Conservation (phyloP, 2,329 filamentous ascomycete genomes). For the Nemania diffusa region DNA sequence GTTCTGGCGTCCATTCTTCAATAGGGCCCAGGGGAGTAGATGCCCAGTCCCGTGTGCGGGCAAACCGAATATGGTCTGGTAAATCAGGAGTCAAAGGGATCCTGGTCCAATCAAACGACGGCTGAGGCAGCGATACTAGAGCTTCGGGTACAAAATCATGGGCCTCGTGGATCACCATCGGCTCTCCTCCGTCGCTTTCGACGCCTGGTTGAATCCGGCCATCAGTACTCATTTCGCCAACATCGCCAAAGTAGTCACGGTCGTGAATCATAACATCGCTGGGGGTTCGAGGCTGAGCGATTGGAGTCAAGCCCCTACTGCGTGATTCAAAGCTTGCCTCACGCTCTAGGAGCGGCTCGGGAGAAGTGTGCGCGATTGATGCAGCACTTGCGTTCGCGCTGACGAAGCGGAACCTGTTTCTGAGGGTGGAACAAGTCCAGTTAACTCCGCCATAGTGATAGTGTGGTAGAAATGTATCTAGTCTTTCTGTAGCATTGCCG, state of each 20-base stretch:
- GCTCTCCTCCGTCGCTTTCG: constrained; percentile 42
- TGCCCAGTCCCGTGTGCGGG: constrained; percentile 77
- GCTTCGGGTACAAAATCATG: constrained; percentile 41
- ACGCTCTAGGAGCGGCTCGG: constrained; percentile 51
- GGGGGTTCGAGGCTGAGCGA: constrained; percentile 49
- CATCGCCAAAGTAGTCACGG: constrained; percentile 48
- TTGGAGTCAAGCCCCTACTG: constrained; percentile 52
- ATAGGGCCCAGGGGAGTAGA: constrained; percentile 79
- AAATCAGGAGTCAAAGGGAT: constrained; percentile 71
- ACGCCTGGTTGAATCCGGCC: constrained; percentile 34
- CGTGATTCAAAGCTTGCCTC: constrained; percentile 52
- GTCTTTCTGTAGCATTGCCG: constrained; percentile 61
- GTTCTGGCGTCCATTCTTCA: constrained; percentile 75
- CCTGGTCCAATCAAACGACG: constrained; percentile 84
- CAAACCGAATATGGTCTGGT: constrained; percentile 77
- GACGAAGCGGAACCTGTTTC: constrained; percentile 74
- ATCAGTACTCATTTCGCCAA: constrained; percentile 39
- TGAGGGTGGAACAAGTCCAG: constrained; percentile 77
- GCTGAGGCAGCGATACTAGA: constrained; percentile 48
- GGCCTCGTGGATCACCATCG: constrained; percentile 35
- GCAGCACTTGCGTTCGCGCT: constrained; percentile 62
- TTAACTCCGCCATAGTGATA: constrained; percentile 71
- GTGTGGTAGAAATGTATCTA: constrained; percentile 64
- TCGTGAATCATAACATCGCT: constrained; percentile 48
- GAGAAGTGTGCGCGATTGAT: constrained; percentile 54